Evolutionary conservation across 768 basidiomycete genomes (phyloP), one percentile per base, ranked within the genome.

Genomic region (Lactarius trivialis): DNA sequence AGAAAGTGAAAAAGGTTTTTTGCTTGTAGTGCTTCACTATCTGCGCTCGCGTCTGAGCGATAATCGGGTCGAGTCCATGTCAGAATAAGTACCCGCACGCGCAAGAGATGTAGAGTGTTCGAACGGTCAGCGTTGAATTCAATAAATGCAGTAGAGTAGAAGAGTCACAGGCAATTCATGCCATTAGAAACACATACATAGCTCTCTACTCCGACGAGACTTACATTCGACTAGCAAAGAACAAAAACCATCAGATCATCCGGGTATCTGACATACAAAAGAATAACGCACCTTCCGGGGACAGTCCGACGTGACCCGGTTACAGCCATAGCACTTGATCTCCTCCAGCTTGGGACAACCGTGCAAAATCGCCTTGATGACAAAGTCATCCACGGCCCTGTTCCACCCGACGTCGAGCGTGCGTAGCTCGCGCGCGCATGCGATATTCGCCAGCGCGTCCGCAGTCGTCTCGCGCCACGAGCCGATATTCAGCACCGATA

Each of bases 341-440:
- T 77, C 75, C 60, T 71, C 66, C 24, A 87, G 61, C 26, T 73
- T 69, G 0, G 69, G 56, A 57, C 81, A 79, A 1, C 70, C 73
- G 14, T 81, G 76, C 48, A 93, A 68, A 67, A 93, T 74, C 15
- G 76, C 81, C 72, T 90, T 87, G 65, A 98, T 74, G 3, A 88
- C 78, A 69, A 89, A 94, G 73, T 98, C 89, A 61, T 94, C 88
- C 43, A 90, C 79, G 24, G 82, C 80, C 53, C 95, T 76, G 68
- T 93, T 93, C 82, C 89, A 98, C 1, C 94, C 88, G 2, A 94
- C 73, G 69, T 98, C 90, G 43, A 98, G 64, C 70, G 76, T 79
- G 67, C 71, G 74, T 70, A 96, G 64, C 37, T 78, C 74, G 3
- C 66, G 69, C 17, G 73, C 77, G 11, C 39, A 72, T 48, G 73